phyloP scores from a whole-genome alignment of 2,329 filamentous ascomycete genomes.

The Cercospora citrullina region DNA sequence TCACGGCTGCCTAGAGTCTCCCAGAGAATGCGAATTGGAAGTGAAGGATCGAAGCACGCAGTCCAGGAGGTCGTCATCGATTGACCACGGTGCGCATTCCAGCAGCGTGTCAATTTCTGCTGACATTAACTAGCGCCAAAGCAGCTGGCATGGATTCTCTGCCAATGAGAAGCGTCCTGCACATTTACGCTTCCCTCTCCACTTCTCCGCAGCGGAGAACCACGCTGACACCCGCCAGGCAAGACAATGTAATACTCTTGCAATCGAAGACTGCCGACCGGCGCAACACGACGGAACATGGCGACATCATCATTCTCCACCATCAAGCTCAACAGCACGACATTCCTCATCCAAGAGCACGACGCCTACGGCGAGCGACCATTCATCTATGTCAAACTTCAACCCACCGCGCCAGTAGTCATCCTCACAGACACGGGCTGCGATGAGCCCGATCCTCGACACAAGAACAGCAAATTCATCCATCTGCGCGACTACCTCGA shows the following conservation, averaged over 20 bases:
- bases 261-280: background rate
- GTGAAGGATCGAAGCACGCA: background rate
- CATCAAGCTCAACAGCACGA: constrained; percentile 44
- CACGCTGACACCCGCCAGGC: background rate
- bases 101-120: background rate
- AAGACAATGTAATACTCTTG: background rate
- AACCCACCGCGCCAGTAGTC: constrained; percentile 36
- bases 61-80: too few relatives aligned
- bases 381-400: constrained; percentile 51
- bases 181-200: background rate
- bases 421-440: constrained; percentile 52
- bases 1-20: background rate
- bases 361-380: constrained; percentile 48
- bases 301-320: constrained; percentile 38
- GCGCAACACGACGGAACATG: background rate
- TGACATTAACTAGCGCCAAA: background rate
- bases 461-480: constrained; percentile 31
- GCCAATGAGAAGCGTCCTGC: background rate
- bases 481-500: constrained; percentile 48
- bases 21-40: background rate
- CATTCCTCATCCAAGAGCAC: constrained; percentile 49
- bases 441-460: constrained; percentile 39
- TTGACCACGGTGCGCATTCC: background rate
- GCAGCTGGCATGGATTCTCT: background rate
- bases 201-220: background rate